phyloP scores from a whole-genome alignment of 2,329 filamentous ascomycete genomes.

The Aspergillus sp. region DNA sequence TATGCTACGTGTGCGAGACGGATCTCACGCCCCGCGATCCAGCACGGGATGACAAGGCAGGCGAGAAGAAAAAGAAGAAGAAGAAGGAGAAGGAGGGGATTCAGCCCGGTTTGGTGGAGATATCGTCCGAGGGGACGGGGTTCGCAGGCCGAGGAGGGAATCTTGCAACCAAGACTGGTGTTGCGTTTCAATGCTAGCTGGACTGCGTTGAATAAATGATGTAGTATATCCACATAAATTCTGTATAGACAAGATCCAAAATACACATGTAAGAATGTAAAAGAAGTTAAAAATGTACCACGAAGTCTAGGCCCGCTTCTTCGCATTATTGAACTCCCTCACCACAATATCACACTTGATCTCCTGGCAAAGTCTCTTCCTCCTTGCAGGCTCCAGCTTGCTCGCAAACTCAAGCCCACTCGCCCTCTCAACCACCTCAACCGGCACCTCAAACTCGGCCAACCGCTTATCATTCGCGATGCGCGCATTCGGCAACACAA shows the following conservation, averaged over 20 bases:
- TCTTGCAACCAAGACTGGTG: constrained; percentile 73
- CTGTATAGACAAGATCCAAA: not conserved
- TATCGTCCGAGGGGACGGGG: constrained; percentile 85
- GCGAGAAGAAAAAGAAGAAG: constrained; percentile 29
- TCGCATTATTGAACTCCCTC: constrained; percentile 69
- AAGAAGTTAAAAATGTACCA: not conserved
- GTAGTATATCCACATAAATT: not conserved
- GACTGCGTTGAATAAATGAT: not conserved
- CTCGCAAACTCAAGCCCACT: constrained; percentile 87
- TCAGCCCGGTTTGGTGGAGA: constrained; percentile 71
- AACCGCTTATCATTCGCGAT: constrained; percentile 88
- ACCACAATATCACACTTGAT: constrained; percentile 80
- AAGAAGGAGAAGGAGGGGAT: constrained; percentile 55
- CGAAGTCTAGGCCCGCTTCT: constrained; percentile 41
- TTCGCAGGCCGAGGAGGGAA: constrained; percentile 87
- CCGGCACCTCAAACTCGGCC: constrained; percentile 87
- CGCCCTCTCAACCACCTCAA: constrained; percentile 89
- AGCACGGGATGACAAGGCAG: constrained; percentile 17
- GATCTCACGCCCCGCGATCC: constrained; percentile 60
- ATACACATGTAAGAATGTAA: not conserved
- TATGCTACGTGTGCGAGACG: constrained; percentile 85
- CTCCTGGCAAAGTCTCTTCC: constrained; percentile 81
- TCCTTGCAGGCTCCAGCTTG: constrained; percentile 70
- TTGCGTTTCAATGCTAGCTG: constrained; percentile 76
- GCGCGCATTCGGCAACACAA: constrained; percentile 87